Evolutionary conservation across 2,329 filamentous ascomycete genomes (phyloP), one percentile per base, ranked within the genome.

Genomic region (Alternaria postmessia): DNA sequence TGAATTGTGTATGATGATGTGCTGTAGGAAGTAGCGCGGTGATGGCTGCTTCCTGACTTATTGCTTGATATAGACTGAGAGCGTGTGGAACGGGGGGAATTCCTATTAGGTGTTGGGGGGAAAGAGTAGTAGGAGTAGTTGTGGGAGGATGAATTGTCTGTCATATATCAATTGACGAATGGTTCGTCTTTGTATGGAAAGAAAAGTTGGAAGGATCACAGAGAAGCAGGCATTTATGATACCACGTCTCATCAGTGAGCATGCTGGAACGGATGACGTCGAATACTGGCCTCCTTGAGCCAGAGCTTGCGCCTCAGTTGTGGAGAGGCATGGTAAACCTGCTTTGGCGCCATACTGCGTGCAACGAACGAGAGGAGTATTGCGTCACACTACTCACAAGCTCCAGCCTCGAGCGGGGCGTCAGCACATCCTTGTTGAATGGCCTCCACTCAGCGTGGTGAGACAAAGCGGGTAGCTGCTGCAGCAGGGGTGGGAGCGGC

Each of bases 61-160:
- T 76, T 74, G 67, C 72, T 75, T 64, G 78, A 78, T 62, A 77
- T 74, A 30, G 82, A 82, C 69, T 69, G 72, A 65, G 75, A 78
- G 57, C 75, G 74, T 57, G 62, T 63, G 51, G 73, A 76, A 57
- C 73, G 74, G 67, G 76, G 75, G 64, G 76, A 78, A 64, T 75
- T 74, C 71, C 81, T 77, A 65, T 78, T 82, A 55, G 82, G 81
- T 48, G 82, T 83, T 54, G 80, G 81, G 70, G 82, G 82, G 61
- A 84, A 84, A 62, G 82, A 83, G 73, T 83, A 84, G 75, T 83
- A 84, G 55, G 80, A 79, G 80, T 84, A 84, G 68, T 78, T 78
- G 69, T 78, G 78, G 63, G 76, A 77, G 53, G 80, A 80, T 68
- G 80, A 80, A 67, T 82, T 80, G 72, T 79, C 79, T 72, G 80